These are phyloP conservation scores for Ascochyta viciae-villosae DNA, from an alignment of 2,329 filamentous ascomycete species.

Conservation along the genomic window DNA sequence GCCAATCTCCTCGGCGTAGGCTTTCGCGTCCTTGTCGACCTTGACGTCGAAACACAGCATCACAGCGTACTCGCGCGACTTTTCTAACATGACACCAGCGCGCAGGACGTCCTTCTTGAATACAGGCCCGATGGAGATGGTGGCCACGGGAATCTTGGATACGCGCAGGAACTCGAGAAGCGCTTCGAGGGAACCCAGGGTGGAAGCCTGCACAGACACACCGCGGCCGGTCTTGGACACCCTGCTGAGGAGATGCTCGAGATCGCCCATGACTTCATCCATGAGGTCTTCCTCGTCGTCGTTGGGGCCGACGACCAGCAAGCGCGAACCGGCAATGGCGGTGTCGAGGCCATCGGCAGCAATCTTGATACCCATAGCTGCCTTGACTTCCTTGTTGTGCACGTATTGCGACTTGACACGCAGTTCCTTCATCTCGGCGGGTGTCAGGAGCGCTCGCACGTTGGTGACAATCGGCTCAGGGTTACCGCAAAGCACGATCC, in stretches of 20 bases:
- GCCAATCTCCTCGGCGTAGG: constrained; percentile 89
- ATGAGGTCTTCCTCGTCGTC: constrained; percentile 97
- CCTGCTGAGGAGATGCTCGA: constrained; percentile 87
- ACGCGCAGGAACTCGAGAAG: constrained; percentile 94
- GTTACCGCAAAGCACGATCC: constrained; percentile 94
- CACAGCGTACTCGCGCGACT: constrained; percentile 92
- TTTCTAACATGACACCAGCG: constrained; percentile 93
- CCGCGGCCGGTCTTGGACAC: constrained; percentile 92
- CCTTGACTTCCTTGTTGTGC: constrained; percentile 99
- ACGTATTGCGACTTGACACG: constrained; percentile 96
- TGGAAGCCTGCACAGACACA: constrained; percentile 97
- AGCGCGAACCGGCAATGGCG: constrained; percentile 92
- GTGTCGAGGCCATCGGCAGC: constrained; percentile 93
- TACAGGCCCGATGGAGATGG: constrained; percentile 96
- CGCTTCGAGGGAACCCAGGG: constrained; percentile 94
- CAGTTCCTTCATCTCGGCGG: constrained; percentile 89
- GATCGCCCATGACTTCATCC: constrained; percentile 94
- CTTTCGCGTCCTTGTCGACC: constrained; percentile 93
- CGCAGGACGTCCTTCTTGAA: constrained; percentile 98
- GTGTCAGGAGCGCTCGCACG: constrained; percentile 91
- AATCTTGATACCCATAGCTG: constrained; percentile 98
- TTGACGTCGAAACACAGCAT: constrained; percentile 99
- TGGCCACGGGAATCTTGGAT: constrained; percentile 96
- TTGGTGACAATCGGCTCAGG: constrained; percentile 95
- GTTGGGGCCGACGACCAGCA: constrained; percentile 91